Conservation (phyloP, 345 rosid genomes). For the Euphorbia tirucalli region DNA sequence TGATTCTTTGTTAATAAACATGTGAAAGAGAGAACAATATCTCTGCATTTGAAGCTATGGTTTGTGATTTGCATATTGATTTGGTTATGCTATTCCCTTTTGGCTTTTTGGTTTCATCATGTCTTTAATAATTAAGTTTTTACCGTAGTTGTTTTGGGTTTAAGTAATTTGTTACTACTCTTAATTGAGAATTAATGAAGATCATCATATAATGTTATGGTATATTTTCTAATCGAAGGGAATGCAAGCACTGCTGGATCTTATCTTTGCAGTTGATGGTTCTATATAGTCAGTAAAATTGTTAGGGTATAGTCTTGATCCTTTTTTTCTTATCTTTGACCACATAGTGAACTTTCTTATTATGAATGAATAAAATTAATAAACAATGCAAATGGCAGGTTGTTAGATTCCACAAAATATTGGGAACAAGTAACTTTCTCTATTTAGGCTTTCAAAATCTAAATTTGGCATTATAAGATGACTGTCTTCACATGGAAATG, state of each 20-base stretch:
- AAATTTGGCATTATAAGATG: conserved; percentile 66
- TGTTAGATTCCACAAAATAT: neutral
- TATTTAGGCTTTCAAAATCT: neutral
- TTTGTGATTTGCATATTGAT: too few relatives aligned
- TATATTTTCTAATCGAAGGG: conserved; percentile 47
- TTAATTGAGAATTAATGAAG: neutral
- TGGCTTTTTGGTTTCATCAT: too few relatives aligned
- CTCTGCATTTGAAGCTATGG: too few relatives aligned
- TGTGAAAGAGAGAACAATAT: too few relatives aligned
- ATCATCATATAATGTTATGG: neutral
- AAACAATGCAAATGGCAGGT: too few relatives aligned
- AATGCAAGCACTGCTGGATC: conserved; percentile 85
- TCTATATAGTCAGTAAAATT: conserved; percentile 74
- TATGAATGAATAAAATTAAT: neutral
- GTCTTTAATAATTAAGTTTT: too few relatives aligned
- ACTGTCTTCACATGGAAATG: conserved; percentile 73
- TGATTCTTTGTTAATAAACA: too few relatives aligned
- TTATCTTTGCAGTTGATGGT: conserved; percentile 67
- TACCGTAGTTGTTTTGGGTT: too few relatives aligned
- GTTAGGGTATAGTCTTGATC: conserved; percentile 50
- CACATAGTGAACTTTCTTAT: neutral
- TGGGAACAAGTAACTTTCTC: neutral
- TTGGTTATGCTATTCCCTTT: too few relatives aligned
- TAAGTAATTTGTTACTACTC: too few relatives aligned
- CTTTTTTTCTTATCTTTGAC: neutral